Evolutionary conservation across 2,329 filamentous ascomycete species (phyloP), one percentile per base, ranked within the genome.

Genomic region (Penicillium sp.): DNA sequence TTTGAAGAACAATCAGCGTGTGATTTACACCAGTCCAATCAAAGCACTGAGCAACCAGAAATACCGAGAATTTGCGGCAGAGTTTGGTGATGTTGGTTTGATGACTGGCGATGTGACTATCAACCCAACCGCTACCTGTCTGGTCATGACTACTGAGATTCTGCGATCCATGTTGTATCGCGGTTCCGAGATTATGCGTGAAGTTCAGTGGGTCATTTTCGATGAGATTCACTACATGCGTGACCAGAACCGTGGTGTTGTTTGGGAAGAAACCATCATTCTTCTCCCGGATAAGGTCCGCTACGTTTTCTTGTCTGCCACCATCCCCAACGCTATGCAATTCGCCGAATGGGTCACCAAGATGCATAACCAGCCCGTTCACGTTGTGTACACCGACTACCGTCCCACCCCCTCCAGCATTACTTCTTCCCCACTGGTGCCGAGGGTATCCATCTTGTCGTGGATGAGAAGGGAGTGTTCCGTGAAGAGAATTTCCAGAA

Each of bases 61-160:
- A 71, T 99, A 95, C 72, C 83, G 94, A 78, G 94, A 99, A 70
- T 99, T 99, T 72, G 86, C 89, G 62, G 90, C 89, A 39, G 90
- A 96, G 53, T 99, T 99, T 76, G 93, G 92, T 53, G 94, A 99
- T 69, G 93, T 96, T 47, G 94, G 94, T 53, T 80, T 99, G 56
- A 97, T 99, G 93, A 99, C 94, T 5, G 94, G 94, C 67, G 94
- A 99, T 82, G 93, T 97, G 58, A 99, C 94, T 23, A 99, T 99
- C 74, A 99, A 99, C 72, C 95, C 95, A 4, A 97, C 94, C 3
- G 94, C 94, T 13, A 97, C 92, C 54, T 99, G 94, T 71, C 79
- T 99, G 53, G 94, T 99, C 66, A 99, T 99, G 94, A 99, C 94
- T 0, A 99, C 94, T 0, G 94, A 99, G 78, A 99, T 99, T 90